Conservation (phyloP, 495 filamentous ascomycete genomes). For the Xylaria telfairii region DNA sequence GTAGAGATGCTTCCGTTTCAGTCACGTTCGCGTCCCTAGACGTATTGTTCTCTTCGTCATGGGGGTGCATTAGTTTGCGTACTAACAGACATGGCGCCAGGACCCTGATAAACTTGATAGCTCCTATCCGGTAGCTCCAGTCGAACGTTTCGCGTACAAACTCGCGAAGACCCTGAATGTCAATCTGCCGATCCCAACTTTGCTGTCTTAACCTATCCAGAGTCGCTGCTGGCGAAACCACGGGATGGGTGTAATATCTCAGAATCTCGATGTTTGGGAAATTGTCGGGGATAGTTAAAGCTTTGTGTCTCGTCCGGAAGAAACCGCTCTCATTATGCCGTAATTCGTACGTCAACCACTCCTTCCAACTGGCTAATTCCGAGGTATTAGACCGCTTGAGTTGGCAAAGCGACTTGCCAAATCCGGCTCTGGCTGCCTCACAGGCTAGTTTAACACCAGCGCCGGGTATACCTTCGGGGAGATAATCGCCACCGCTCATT, state of each 20-base stretch:
- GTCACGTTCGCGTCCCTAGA: slow-evolving; percentile 47
- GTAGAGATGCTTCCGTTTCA: slow-evolving; percentile 50
- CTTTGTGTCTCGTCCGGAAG: slow-evolving; percentile 76
- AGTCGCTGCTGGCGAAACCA: slow-evolving; percentile 69
- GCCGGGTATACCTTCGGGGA: slow-evolving; percentile 84
- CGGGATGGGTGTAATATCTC: slow-evolving; percentile 84
- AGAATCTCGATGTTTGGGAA: slow-evolving; percentile 84
- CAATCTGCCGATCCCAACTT: slow-evolving; percentile 69
- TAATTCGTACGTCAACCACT: slow-evolving; percentile 75
- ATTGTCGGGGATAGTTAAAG: slow-evolving; percentile 74
- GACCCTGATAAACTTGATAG: slow-evolving; percentile 81
- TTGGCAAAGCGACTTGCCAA: slow-evolving; percentile 77
- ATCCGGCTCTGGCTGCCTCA: slow-evolving; percentile 88
- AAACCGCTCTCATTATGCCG: slow-evolving; percentile 82
- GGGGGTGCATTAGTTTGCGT: slow-evolving; percentile 61
- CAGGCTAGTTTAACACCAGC: slow-evolving; percentile 88
- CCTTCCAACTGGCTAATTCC: slow-evolving; percentile 73
- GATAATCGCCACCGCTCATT: slow-evolving; percentile 95
- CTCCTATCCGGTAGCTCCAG: slow-evolving; percentile 79
- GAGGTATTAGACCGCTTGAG: slow-evolving; percentile 56
- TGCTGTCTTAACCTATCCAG: slow-evolving; percentile 62
- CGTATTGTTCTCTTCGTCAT: slow-evolving; percentile 29
- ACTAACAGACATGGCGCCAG: slow-evolving; percentile 80
- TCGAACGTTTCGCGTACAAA: slow-evolving; percentile 84
- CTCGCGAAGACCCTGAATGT: slow-evolving; percentile 68